These are phyloP conservation scores for Cryptococcus sp. DNA, from an alignment of 1,284 basidiomycete species.

Conservation along the genomic window DNA sequence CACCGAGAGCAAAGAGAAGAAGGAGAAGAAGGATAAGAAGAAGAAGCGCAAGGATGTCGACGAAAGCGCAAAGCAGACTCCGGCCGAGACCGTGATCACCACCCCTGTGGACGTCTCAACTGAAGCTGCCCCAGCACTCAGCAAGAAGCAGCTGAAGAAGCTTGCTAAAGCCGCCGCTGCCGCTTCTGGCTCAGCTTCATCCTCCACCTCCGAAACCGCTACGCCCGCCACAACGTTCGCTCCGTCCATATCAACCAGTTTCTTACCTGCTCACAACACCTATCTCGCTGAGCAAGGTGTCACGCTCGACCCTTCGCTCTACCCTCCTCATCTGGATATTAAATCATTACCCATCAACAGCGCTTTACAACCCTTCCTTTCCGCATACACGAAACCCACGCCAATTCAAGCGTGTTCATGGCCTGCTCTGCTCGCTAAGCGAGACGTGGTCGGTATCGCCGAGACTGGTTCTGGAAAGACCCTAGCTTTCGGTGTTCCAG, in stretches of 20 bases:
- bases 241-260: constrained; percentile 26
- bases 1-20: constrained; percentile 35
- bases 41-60: constrained; percentile 39
- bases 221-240: constrained; percentile 27
- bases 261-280: constrained; percentile 58
- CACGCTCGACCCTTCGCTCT: constrained; percentile 63
- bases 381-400: constrained; percentile 80
- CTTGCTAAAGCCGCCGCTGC: constrained; percentile 37
- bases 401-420: constrained; percentile 96
- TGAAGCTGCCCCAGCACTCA: constrained; percentile 18
- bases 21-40: constrained; percentile 39
- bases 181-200: constrained; percentile 26
- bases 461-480: constrained; percentile 99
- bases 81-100: constrained; percentile 20
- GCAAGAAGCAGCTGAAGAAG: constrained; percentile 51
- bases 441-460: constrained; percentile 93
- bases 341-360: constrained; percentile 66
- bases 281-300: constrained; percentile 75
- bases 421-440: constrained; percentile 79
- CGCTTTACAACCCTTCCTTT: constrained; percentile 65
- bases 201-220: constrained; percentile 12
- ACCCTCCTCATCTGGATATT: constrained; percentile 77
- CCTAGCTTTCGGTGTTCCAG: constrained; percentile 89
- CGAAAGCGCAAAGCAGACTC: constrained; percentile 33
- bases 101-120: constrained; percentile 12